These are phyloP conservation scores for Colletotrichum sp. DNA, from an alignment of 2,329 filamentous ascomycete species.

Conservation along the genomic window DNA sequence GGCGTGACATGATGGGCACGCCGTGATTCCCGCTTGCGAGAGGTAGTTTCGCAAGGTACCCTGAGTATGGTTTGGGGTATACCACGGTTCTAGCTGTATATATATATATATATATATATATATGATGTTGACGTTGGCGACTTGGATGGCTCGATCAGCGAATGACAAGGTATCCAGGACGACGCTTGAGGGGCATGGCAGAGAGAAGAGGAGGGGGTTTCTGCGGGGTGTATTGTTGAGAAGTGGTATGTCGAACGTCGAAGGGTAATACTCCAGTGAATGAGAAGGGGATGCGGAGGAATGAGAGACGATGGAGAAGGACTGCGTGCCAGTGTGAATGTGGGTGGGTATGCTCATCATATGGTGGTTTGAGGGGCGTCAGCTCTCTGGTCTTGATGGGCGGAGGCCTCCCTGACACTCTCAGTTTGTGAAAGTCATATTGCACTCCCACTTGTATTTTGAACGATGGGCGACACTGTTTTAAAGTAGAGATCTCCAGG, in stretches of 20 bases:
- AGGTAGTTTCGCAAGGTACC: background rate
- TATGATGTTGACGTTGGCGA: background rate
- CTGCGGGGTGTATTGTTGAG: rapidly evolving
- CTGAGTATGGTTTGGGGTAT: background rate
- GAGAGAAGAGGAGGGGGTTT: background rate
- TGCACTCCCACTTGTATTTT: background rate
- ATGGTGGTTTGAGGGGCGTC: background rate
- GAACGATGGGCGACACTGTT: rapidly evolving
- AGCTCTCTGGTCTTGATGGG: background rate
- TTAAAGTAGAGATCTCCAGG: background rate
- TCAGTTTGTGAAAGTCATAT: background rate
- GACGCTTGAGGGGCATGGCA: background rate
- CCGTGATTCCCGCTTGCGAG: background rate
- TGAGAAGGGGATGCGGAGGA: background rate
- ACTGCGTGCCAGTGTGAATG: rapidly evolving
- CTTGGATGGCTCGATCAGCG: background rate
- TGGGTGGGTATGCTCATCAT: background rate
- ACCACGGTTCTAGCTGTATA: background rate
- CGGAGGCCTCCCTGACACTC: background rate
- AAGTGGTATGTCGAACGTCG: rapidly evolving
- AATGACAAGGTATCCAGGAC: background rate
- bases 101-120: background rate
- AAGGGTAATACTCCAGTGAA: background rate
- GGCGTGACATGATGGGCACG: background rate
- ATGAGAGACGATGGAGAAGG: background rate